Evolutionary conservation across 257 asterid genomes (phyloP), one percentile per base, ranked within the genome.

Genomic region (Vinca minor): DNA sequence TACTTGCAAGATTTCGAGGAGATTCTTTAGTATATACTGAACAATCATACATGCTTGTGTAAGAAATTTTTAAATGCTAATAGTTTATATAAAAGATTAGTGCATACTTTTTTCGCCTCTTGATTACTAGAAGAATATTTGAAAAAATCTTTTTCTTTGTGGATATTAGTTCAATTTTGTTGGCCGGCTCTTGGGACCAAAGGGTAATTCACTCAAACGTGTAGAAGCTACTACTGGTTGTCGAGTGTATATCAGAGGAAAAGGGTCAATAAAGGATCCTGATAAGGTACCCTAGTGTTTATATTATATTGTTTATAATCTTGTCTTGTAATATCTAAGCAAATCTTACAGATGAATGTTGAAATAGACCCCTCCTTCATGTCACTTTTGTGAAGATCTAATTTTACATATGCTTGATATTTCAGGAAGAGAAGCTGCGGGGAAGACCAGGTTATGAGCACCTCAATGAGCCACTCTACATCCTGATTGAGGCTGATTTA

Each of bases 221-320:
- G 99, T 93, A 71, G 99, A 93, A 79, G 91, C 82, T 68, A 87
- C 94, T 59, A 89, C 99, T 35, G 97, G 99, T 20, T 93, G 99
- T 68, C 97, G 99, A 44, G 99, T 93, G 38, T 93, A 61, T 79
- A 93, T 93, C 53, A 84, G 97, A 83, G 99, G 99, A 72, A 87
- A 83, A 72, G 97, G 99, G 61, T 93, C 99, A 59, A 87, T 93
- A 71, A 93, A 93, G 83, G 99, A 93, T 74, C 89, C 95, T 20
- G 97, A 89, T 77, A 89, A 89, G 94, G 99, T 93, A 79, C 56
- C 38, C 1, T 12, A 1, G 1, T 15, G 5, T 29, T 55, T n/a
- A n/a, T n/a, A n/a, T n/a, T n/a, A n/a, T n/a, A n/a, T n/a, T n/a
- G n/a, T n/a, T n/a, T n/a, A n/a, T n/a, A n/a, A n/a, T n/a, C n/a